Evolutionary conservation across 2,329 filamentous ascomycete species (phyloP).

Genomic region (Penicillium sp.): DNA sequence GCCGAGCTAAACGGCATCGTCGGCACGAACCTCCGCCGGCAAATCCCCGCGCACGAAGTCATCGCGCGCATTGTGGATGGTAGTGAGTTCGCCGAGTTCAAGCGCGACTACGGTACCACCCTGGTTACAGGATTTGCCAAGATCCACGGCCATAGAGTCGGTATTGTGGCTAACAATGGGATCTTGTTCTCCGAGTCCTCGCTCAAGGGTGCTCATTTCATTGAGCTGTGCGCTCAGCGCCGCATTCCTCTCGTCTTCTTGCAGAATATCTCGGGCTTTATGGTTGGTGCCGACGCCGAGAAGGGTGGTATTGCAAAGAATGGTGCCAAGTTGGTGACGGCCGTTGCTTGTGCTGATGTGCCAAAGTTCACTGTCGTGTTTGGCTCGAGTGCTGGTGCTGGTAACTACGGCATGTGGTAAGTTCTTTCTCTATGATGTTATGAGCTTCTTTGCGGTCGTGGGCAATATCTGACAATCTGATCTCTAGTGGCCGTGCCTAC

Average conservation of each 20-base stretch:
- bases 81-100: conserved; percentile 91
- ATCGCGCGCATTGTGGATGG: conserved; percentile 93
- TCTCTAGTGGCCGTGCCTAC: conserved; percentile 78
- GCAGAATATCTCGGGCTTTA: conserved; percentile 97
- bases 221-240: conserved; percentile 90
- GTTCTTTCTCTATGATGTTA: conserved; percentile 34
- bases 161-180: conserved; percentile 94
- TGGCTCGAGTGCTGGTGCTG: conserved; percentile 90
- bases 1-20: conserved; percentile 86
- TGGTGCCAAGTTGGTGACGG: conserved; percentile 94
- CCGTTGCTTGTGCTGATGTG: conserved; percentile 90
- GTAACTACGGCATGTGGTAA: conserved; percentile 96
- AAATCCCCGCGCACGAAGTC: conserved; percentile 84
- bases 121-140: conserved; percentile 89
- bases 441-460: neutral
- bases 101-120: conserved; percentile 85
- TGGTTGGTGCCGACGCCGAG: conserved; percentile 93
- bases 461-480: conserved; percentile 10
- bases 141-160: conserved; percentile 89
- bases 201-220: conserved; percentile 95
- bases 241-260: conserved; percentile 90
- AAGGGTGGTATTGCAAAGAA: conserved; percentile 97
- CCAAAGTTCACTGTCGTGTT: conserved; percentile 97
- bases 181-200: conserved; percentile 90
- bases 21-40: conserved; percentile 84